A percentile compares a stretch with the other conserved stretches of the same genome.
Evolutionary conservation across 2,329 filamentous ascomycete species (phyloP).

Genomic region (Aspergillus brasiliensis): DNA sequence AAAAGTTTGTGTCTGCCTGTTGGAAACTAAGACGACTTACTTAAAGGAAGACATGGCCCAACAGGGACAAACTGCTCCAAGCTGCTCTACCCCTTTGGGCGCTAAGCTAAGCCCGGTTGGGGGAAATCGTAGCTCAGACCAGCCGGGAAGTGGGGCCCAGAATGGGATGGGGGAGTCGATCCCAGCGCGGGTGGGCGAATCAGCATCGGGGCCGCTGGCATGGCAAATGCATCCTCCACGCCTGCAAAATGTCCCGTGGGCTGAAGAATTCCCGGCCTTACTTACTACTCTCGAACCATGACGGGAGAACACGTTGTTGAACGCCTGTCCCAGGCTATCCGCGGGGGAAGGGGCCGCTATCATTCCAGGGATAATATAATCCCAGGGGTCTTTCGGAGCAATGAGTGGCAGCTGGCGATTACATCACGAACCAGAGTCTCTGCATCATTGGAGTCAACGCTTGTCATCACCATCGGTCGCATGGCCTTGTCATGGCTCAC

Average conservation of each 20-base stretch:
- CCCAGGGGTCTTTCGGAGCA: neutral
- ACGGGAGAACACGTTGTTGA: slow-evolving; percentile 16
- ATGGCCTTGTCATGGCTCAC: neutral
- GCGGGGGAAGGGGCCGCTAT: neutral
- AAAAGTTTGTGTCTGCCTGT: slow-evolving; percentile 8
- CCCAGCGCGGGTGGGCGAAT: slow-evolving; percentile 11
- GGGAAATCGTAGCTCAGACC: slow-evolving; percentile 12
- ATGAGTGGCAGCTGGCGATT: slow-evolving; percentile 8
- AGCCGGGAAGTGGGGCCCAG: slow-evolving; percentile 22
- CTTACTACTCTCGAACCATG: slow-evolving; percentile 1
- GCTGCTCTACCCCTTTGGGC: neutral
- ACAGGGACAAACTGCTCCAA: too few species aligned
- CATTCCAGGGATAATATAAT: slow-evolving; percentile 11
- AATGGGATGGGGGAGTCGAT: slow-evolving; percentile 14
- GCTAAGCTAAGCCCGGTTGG: neutral
- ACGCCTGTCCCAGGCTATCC: slow-evolving; percentile 11
- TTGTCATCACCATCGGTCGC: neutral
- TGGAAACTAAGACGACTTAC: slow-evolving; percentile 1
- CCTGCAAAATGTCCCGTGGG: slow-evolving; percentile 19
- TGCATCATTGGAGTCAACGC: slow-evolving; percentile 16
- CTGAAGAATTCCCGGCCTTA: slow-evolving; percentile 15
- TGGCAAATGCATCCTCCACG: slow-evolving; percentile 16
- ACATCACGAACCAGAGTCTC: slow-evolving; percentile 17
- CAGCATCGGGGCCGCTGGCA: slow-evolving; percentile 10
- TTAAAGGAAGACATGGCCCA: too few species aligned